Evolutionary conservation across 2,329 filamentous ascomycete species (phyloP), one percentile per base, ranked within the genome.

Genomic region (Huntiella savannae): DNA sequence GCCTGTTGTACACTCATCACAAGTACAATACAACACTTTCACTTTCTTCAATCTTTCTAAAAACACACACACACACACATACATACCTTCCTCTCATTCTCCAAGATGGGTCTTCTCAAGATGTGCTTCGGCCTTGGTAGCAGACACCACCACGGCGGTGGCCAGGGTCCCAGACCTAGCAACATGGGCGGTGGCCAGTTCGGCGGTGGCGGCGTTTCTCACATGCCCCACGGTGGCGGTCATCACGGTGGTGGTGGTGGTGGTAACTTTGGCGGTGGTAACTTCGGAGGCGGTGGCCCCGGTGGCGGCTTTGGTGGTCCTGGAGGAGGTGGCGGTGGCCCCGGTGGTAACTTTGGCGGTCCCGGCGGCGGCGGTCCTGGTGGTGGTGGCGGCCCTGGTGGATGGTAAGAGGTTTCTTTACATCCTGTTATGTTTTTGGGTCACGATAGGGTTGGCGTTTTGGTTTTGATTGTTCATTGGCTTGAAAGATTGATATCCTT

Each of bases 121-220:
- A 44, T 44, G 42, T 36, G 42, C 19, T 36, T 44, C 42, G 34
- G 33, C 16, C 32, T 44, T 15, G 11, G 5, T 19, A 28, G 33
- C n/a, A 33, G 33, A 8, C 1, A 35, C 4, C 15, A 13, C 16
- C 13, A 19, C 32, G 40, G 40, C 17, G 15, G 15, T 15, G 19
- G 19, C 11, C 17, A 28, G 5, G 39, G 39, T 13, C 39, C 39
- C 7, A 41, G 19, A 41, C 39, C 39, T 54, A 16, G 63, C n/a
- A 19, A 11, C 15, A 17, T 28, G n/a, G 43, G 43, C 33, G 43
- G 43, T n/a, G 8, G 19, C 28, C 15, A 17, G 1, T 28, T 28
- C 3, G 22, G 22, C 22, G 22, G 22, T 22, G 39, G 39, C 12
- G 39, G 39, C n/a, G 7, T 28, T 6, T 41, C 39, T 13, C 39